Conservation (phyloP, 83 land plant genomes). For the Picea engelmannii region DNA sequence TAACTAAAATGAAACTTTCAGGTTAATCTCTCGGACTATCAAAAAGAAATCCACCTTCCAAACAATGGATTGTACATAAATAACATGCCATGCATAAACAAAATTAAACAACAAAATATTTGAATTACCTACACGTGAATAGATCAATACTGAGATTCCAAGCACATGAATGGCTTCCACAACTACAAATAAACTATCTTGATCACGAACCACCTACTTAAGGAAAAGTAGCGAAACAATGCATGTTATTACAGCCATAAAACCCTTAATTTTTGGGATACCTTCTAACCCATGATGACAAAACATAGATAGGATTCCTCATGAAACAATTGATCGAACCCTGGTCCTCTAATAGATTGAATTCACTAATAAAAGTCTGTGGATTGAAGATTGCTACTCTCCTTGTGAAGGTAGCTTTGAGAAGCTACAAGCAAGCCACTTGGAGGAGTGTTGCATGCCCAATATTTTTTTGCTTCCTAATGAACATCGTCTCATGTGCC, state of each 20-base stretch:
- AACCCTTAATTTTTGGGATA: conserved; percentile 74
- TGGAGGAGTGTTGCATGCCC: too few species aligned
- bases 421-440: too few species aligned
- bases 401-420: too few species aligned
- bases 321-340: not conserved
- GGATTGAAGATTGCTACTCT: too few species aligned
- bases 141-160: conserved; percentile 65
- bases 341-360: too few species aligned
- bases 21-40: too few species aligned
- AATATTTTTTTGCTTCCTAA: too few species aligned
- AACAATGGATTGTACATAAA: too few species aligned
- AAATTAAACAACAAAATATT: not conserved
- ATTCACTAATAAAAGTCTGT: too few species aligned
- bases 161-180: conserved; percentile 66
- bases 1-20: too few species aligned
- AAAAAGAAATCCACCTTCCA: too few species aligned
- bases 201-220: conserved; percentile 47
- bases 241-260: conserved; percentile 38
- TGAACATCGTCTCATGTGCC: too few species aligned
- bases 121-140: conserved; percentile 65
- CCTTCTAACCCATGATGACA: conserved; percentile 14
- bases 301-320: conserved; percentile 39
- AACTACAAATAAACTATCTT: conserved; percentile 62
- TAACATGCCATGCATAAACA: not conserved
- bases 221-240: conserved; percentile 49